Base-by-base conservation (phyloP, 2,329 filamentous ascomycete species). In the Fusarium drepaniforme region DNA sequence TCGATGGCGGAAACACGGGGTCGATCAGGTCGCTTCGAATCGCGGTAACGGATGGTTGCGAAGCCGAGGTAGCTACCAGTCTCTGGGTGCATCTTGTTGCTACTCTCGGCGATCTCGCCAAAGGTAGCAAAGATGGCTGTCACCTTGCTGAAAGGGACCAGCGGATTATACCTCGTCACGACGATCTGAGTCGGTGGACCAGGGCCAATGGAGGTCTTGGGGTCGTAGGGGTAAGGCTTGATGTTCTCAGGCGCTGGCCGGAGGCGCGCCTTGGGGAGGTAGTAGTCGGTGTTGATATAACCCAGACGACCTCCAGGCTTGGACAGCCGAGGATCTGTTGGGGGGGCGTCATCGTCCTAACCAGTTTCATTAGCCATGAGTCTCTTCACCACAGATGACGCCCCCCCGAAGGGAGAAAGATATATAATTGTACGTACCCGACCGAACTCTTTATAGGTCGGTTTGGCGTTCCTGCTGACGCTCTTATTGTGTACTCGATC, bases 1-100 rank as follows among this genome's bases (percentile, higher is more conserved):
- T 94, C 92, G 46, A 93, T 91, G 8, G 95, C 97, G 60, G 92
- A 89, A 44, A 94, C 85, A 64, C 84, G 83, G 7, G 81, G 80
- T 8, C 80, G 80, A 53, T 81, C 83, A 6, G 81, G 76, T 16
- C 82, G 83, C 85, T 90, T 89, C 3, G 88, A 86, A 81, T 98
- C 96, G 79, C 93, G 92, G 83, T 97, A 99, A 69, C 93, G 92
- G 80, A 99, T 95, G 18, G 95, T 94, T 75, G 94, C 97, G 81
- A 99, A 96, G 15, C 97, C 97, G 15, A 99, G 89, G 81, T 97
- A 97, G 80, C 94, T 97, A 21, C 97, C 97, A 15, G 96, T 98
- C 68, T 96, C 93, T 11, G 97, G 97, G 83, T 99, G 95, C 79
- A 97, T 96, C 82, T 97, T 96, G 81, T 98, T 98, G 80, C 94